Evolutionary conservation across 1,139 yeast species (phyloP), one percentile per base, ranked within the genome.

Genomic region (Yamadazyma triangularis): DNA sequence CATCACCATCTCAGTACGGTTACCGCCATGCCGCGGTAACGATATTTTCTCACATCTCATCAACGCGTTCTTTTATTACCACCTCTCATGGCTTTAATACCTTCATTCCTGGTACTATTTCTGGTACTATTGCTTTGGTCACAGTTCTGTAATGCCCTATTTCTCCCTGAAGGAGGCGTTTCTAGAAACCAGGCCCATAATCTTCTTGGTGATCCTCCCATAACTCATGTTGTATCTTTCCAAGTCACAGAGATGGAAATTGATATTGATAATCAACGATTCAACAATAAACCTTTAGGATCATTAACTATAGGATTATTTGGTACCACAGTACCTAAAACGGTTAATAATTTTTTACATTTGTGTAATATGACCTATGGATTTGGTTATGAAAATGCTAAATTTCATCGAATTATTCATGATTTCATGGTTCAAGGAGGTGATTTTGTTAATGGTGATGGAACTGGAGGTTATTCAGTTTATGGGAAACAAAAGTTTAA

Each of bases 371-470:
- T 46, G 56, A 50, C 60, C 4, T 44, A 46, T 24, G 68, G 64
- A 2, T 60, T 46, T 35, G 73, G 72, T 2, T 67, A 63, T 44
- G 32, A 49, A 25, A 43, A 51, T 27, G 41, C 50, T 8, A 36
- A 38, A 5, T 60, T 67, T 44, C 73, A 67, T 42, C 44, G 72
- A 18, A 49, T 66, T n/a, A 56, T 66, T 21, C 42, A 51, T 22
- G 42, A 58, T 32, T 65, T 62, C 36, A 57, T 66, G 61, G 48
- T 65, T 20, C 72, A 65, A 38, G 65, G 68, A 3, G 73, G 73
- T 7, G 60, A 58, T 36, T 58, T 54, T 29, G 48, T 50, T 29
- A 30, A 35, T 15, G 48, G 48, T 2, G 45, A 42, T 28, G 65
- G 62, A 1, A 42, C 51, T 9, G 64, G 64, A 1, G 66, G 66